A percentile compares a stretch with the other conserved stretches of the same genome.
These are phyloP conservation scores for Biancaea sappan DNA, from an alignment of 306 rosid genomes.

Conservation along the genomic window DNA sequence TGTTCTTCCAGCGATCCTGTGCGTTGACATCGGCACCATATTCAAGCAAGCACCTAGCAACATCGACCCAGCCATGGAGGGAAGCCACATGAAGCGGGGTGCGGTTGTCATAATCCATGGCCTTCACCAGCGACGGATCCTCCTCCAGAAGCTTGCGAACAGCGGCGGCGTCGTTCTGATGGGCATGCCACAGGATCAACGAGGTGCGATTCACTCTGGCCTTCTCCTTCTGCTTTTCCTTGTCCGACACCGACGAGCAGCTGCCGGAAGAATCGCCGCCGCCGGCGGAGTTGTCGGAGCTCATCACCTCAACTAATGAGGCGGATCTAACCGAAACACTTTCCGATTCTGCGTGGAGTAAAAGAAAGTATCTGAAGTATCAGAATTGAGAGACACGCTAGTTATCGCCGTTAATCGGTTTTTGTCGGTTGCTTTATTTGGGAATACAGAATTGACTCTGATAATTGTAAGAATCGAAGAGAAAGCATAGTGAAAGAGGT, in stretches of 20 bases:
- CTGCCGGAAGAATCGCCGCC: conserved; percentile 35
- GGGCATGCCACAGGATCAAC: conserved; percentile 86
- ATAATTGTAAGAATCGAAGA: background rate
- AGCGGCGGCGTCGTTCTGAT: conserved; percentile 68
- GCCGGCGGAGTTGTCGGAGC: conserved; percentile 42
- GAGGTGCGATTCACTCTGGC: conserved; percentile 81
- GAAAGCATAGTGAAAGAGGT: background rate
- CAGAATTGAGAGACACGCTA: background rate
- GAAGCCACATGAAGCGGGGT: conserved; percentile 92
- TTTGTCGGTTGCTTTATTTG: background rate
- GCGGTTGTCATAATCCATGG: conserved; percentile 84
- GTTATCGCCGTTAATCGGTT: conserved; percentile 21
- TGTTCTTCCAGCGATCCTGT: conserved; percentile 95
- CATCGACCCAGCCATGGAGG: conserved; percentile 83
- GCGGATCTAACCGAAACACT: conserved; percentile 28
- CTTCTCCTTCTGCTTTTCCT: conserved; percentile 70
- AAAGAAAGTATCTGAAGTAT: background rate
- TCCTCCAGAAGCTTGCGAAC: conserved; percentile 90
- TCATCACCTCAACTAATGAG: conserved; percentile 53
- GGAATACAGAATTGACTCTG: background rate
- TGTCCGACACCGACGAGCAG: conserved; percentile 14
- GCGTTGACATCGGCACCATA: conserved; percentile 90
- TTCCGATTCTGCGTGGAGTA: background rate
- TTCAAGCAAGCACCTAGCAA: conserved; percentile 73
- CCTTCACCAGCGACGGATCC: conserved; percentile 72